Percentiles rank a stretch among this genome's conserved stretches.
Conservation (phyloP, 495 filamentous ascomycete genomes). For the Symbiotaphrina buchneri region DNA sequence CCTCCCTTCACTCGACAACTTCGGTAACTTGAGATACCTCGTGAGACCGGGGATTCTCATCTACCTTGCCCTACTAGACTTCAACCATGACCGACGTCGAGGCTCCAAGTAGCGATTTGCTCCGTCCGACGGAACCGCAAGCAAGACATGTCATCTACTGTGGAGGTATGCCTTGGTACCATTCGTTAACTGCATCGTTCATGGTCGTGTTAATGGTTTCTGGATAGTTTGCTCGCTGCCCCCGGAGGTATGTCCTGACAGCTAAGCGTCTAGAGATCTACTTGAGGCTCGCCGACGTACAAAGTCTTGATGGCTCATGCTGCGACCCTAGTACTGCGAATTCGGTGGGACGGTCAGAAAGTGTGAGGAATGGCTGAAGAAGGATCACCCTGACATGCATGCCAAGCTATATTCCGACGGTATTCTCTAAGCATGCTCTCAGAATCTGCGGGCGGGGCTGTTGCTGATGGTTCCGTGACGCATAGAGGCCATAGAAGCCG, state of each 20-base stretch:
- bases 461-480: not conserved
- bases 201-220: not conserved
- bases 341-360: slow-evolving; percentile 96
- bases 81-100: no score
- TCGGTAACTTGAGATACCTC: no score
- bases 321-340: slow-evolving; percentile 83
- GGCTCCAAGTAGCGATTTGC: no score
- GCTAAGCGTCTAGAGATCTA: not conserved
- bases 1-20: no score
- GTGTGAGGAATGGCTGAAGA: slow-evolving; percentile 86
- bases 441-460: no score
- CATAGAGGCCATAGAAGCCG: slow-evolving; percentile 60
- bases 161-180: slow-evolving; percentile 52
- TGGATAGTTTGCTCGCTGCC: slow-evolving; percentile 71
- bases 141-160: slow-evolving; percentile 54
- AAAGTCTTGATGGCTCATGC: not conserved
- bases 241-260: slow-evolving; percentile 53
- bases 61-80: no score
- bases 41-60: no score
- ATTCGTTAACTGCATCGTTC: not conserved
- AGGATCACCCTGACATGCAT: slow-evolving; percentile 50
- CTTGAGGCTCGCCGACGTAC: not conserved
- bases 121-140: slow-evolving; percentile 32
- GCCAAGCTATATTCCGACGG: slow-evolving; percentile 63
- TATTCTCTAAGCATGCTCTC: no score